phyloP scores from a whole-genome alignment of 1,284 basidiomycete species.

The Schizophyllum commune region DNA sequence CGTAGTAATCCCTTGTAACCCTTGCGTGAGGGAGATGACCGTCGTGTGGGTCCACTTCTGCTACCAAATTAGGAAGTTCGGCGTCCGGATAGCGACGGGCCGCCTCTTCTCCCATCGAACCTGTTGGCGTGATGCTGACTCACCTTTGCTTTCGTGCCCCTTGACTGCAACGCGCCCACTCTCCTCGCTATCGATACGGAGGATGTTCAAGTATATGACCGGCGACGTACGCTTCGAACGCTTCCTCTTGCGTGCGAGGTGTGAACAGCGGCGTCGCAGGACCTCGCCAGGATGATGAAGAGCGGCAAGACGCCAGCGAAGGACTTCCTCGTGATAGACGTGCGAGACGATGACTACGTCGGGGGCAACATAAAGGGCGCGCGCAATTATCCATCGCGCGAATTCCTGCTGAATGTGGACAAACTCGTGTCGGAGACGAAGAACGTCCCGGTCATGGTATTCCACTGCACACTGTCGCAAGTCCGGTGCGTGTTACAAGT shows the following conservation, averaged over 20 bases:
- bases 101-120: no score
- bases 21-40: no score
- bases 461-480: slow-evolving; percentile 73
- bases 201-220: slow-evolving; percentile 38
- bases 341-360: slow-evolving; percentile 66
- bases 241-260: neutral
- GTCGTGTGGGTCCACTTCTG: no score
- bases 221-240: slow-evolving; percentile 17
- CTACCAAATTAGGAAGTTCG: no score
- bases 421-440: slow-evolving; percentile 53
- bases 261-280: slow-evolving; percentile 30
- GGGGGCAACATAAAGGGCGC: slow-evolving; percentile 70
- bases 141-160: neutral
- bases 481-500: slow-evolving; percentile 42
- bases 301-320: slow-evolving; percentile 45
- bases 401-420: slow-evolving; percentile 50
- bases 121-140: neutral
- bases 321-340: slow-evolving; percentile 71
- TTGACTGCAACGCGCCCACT: neutral
- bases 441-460: slow-evolving; percentile 54
- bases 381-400: slow-evolving; percentile 51
- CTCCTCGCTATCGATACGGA: neutral
- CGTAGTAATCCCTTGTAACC: no score
- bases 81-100: neutral
- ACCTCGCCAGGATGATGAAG: slow-evolving; percentile 61